These are phyloP conservation scores for Thalia dealbata DNA, from an alignment of 176 grass and related monocot genomes.

Conservation along the genomic window DNA sequence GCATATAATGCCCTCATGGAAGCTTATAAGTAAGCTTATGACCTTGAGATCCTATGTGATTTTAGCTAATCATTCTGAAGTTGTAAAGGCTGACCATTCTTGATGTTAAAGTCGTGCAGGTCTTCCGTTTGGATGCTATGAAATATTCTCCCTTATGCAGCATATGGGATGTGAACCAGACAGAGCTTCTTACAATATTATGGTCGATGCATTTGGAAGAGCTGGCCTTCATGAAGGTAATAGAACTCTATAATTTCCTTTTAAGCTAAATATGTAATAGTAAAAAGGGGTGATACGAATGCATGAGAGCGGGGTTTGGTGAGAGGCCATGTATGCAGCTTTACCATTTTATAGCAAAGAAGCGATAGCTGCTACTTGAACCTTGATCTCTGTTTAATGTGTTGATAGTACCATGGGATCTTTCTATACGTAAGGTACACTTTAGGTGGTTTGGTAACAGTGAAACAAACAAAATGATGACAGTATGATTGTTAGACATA, in stretches of 20 bases:
- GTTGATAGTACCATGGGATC: too few species aligned
- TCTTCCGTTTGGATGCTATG: conserved; percentile 52
- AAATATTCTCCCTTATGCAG: conserved; percentile 88
- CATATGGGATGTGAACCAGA: conserved; percentile 89
- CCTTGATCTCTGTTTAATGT: too few species aligned
- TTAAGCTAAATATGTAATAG: background rate
- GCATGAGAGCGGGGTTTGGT: too few species aligned
- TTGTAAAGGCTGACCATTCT: background rate
- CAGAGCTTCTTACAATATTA: conserved; percentile 87
- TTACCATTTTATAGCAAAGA: too few species aligned
- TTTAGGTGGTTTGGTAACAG: too few species aligned
- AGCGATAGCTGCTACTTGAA: too few species aligned
- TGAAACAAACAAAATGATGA: too few species aligned
- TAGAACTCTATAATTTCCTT: background rate
- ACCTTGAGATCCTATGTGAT: background rate
- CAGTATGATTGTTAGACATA: too few species aligned
- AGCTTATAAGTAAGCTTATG: conserved; percentile 53
- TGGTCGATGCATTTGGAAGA: conserved; percentile 86
- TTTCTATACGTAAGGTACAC: too few species aligned
- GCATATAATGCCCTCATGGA: conserved; percentile 93
- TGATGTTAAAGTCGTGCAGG: conserved; percentile 44
- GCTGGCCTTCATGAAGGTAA: conserved; percentile 68
- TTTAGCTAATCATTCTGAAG: background rate
- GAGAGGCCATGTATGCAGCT: too few species aligned
- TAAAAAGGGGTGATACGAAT: too few species aligned